These are phyloP conservation scores for Kwoniella dejecticola DNA, from an alignment of 768 basidiomycete genomes.

Conservation along the genomic window DNA sequence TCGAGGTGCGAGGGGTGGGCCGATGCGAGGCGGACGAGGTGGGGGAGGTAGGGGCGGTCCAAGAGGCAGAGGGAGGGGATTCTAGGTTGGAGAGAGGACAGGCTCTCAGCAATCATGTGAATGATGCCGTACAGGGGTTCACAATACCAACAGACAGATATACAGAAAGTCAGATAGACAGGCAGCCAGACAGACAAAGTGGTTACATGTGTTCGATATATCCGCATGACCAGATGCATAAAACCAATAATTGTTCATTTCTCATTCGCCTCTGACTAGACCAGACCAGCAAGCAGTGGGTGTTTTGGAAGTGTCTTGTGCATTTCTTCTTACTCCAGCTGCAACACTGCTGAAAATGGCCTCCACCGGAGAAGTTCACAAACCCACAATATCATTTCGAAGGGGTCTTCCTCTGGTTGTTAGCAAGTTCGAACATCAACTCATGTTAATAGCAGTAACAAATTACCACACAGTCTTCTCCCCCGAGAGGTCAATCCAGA, in stretches of 20 bases:
- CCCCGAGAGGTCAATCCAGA: too few species aligned
- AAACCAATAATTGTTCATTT: background rate
- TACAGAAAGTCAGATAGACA: background rate
- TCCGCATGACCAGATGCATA: slow-evolving; percentile 3
- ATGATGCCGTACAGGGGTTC: too few species aligned
- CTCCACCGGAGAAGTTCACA: slow-evolving; percentile 8
- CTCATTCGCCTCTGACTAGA: too few species aligned
- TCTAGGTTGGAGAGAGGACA: slow-evolving; percentile 22
- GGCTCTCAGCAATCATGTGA: too few species aligned
- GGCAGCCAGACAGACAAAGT: background rate
- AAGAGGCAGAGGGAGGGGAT: slow-evolving; percentile 63
- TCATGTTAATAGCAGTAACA: too few species aligned
- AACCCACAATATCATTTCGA: background rate
- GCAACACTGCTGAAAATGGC: background rate
- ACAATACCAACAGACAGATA: background rate
- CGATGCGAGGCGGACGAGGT: slow-evolving; percentile 59
- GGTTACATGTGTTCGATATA: background rate
- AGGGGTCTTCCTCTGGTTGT: background rate
- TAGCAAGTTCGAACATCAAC: too few species aligned
- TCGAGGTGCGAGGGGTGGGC: slow-evolving; percentile 64
- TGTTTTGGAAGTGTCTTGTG: too few species aligned
- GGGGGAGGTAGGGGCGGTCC: slow-evolving; percentile 59
- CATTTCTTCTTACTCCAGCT: too few species aligned
- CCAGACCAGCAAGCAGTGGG: too few species aligned
- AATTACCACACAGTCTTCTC: too few species aligned